These are phyloP conservation scores for Hamigera avellanea DNA, from an alignment of 495 filamentous ascomycete genomes.

Conservation along the genomic window DNA sequence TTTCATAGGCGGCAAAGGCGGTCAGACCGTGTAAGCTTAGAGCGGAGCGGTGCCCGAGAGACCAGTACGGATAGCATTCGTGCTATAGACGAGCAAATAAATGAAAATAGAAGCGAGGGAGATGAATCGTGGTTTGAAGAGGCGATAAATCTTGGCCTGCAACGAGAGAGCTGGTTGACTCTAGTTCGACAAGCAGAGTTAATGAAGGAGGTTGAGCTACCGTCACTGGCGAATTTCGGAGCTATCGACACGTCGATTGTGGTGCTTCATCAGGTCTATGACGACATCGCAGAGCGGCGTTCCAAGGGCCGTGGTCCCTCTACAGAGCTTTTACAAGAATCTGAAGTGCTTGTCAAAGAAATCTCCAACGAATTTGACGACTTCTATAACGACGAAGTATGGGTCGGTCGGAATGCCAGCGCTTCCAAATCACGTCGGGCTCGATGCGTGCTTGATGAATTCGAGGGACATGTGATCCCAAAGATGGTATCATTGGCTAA, in stretches of 20 bases:
- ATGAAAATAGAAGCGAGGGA: conserved; percentile 3
- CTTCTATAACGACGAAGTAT: no score
- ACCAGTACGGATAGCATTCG: no score
- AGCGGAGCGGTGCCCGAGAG: no score
- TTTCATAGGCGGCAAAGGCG: no score
- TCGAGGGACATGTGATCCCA: conserved; percentile 14
- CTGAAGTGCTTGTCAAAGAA: conserved; percentile 2
- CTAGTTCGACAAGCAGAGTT: conserved; percentile 1
- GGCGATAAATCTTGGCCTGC: conserved; percentile 3
- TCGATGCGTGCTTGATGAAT: conserved; percentile 7
- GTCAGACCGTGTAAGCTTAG: no score
- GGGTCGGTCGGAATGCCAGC: no score
- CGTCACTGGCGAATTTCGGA: background rate
- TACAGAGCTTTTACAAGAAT: background rate
- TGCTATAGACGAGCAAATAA: conserved; percentile 5
- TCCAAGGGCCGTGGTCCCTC: background rate
- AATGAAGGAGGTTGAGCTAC: background rate
- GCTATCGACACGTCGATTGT: background rate
- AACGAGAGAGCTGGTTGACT: conserved; percentile 5
- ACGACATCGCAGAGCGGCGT: background rate
- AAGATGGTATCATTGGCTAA: conserved; percentile 10
- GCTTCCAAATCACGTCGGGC: conserved; percentile 1
- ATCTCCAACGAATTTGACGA: conserved; percentile 5
- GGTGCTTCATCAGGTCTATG: conserved; percentile 1
- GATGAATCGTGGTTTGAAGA: conserved; percentile 2